Percentiles rank a stretch among this genome's conserved stretches.
phyloP scores from a whole-genome alignment of 768 basidiomycete species.

The Phylloporus sp. region DNA sequence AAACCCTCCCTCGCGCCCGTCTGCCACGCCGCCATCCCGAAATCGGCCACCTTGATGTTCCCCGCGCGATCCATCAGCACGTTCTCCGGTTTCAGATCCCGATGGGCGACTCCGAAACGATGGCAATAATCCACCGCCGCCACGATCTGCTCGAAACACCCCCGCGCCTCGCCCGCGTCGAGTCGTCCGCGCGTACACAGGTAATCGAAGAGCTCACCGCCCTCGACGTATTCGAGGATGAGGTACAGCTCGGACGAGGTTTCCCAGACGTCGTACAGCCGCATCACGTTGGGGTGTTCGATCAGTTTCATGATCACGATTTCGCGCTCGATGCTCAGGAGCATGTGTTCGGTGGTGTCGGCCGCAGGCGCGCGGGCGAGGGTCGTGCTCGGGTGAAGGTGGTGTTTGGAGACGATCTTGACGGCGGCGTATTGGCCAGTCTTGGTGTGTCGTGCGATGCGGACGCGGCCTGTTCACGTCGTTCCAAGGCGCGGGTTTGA shows the following conservation, averaged over 20 bases:
- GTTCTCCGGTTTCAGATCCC: slow-evolving; percentile 94
- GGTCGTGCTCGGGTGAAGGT: slow-evolving; percentile 58
- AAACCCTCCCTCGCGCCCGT: slow-evolving; percentile 48
- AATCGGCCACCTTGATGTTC: slow-evolving; percentile 94
- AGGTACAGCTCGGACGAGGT: slow-evolving; percentile 84
- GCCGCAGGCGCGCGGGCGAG: slow-evolving; percentile 52
- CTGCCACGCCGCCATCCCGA: slow-evolving; percentile 97
- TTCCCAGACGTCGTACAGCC: slow-evolving; percentile 96
- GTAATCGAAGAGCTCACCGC: slow-evolving; percentile 93
- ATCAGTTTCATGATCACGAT: slow-evolving; percentile 98
- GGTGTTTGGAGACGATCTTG: slow-evolving; percentile 85
- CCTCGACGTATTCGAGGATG: slow-evolving; percentile 91
- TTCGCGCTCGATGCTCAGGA: slow-evolving; percentile 83
- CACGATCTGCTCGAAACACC: slow-evolving; percentile 92
- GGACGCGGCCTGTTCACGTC: slow-evolving; percentile 86
- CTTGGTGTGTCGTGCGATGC: slow-evolving; percentile 82
- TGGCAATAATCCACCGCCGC: slow-evolving; percentile 89
- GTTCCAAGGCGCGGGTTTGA: not conserved
- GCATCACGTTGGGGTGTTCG: slow-evolving; percentile 91
- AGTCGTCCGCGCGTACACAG: slow-evolving; percentile 76
- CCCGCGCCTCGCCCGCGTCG: slow-evolving; percentile 64
- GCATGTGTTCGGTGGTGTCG: slow-evolving; percentile 70
- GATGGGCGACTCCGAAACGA: slow-evolving; percentile 89
- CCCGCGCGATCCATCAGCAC: slow-evolving; percentile 75
- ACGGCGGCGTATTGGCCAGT: slow-evolving; percentile 89